A percentile compares a stretch with the other conserved stretches of the same genome.
These are phyloP conservation scores for Pouteria campechiana DNA, from an alignment of 179 eudicot species.

Conservation along the genomic window DNA sequence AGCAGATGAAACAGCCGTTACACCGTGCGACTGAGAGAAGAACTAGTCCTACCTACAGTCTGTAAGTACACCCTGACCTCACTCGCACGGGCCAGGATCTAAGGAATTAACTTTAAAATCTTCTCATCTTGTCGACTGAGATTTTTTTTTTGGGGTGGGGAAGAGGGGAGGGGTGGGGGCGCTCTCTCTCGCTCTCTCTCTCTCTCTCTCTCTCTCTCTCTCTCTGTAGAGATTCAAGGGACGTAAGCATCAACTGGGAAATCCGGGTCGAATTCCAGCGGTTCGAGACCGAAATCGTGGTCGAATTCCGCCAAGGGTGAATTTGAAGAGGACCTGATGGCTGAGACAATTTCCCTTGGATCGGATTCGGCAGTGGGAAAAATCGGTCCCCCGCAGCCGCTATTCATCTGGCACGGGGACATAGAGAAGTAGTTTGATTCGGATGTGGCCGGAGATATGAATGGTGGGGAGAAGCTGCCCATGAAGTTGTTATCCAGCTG, in stretches of 20 bases:
- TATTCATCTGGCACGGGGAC: background rate
- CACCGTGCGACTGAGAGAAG: too few relatives aligned
- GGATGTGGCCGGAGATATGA: conserved; percentile 17
- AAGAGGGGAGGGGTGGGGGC: too few relatives aligned
- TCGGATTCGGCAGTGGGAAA: conserved; percentile 23
- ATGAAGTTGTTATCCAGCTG: background rate
- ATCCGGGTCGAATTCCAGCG: conserved; percentile 14
- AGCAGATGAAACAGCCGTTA: too few relatives aligned
- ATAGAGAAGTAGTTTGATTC: conserved; percentile 8
- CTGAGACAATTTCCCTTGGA: conserved; percentile 17
- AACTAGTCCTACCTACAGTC: too few relatives aligned
- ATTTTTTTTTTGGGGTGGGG: too few relatives aligned
- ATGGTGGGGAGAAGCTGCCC: conserved; percentile 6
- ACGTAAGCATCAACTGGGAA: conserved; percentile 19
- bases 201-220: too few relatives aligned
- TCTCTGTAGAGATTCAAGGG: too few relatives aligned
- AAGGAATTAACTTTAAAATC: too few relatives aligned
- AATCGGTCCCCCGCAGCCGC: conserved; percentile 4
- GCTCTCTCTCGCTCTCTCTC: too few relatives aligned
- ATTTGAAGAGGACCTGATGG: conserved; percentile 19
- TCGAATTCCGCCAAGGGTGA: conserved; percentile 22
- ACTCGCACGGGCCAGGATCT: too few relatives aligned
- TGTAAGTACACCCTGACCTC: too few relatives aligned
- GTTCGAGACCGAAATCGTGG: conserved; percentile 21
- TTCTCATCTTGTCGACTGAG: too few relatives aligned